Percentiles rank a stretch among this genome's conserved stretches.
Conservation (phyloP, 2,329 filamentous ascomycete species). For the Lecanosticta acicola region DNA sequence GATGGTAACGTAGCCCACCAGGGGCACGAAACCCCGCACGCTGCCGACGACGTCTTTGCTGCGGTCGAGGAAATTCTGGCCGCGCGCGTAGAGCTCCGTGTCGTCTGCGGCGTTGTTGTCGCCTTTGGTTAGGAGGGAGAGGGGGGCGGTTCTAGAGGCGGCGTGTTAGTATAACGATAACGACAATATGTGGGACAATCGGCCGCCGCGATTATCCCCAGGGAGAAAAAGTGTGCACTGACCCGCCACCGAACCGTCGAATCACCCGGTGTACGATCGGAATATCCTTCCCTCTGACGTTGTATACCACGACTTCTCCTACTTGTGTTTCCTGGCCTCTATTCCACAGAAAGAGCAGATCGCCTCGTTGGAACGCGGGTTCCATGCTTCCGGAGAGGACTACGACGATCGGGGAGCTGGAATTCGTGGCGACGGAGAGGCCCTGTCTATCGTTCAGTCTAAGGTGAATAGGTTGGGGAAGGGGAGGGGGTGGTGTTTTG, state of each 20-base stretch:
- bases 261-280: slow-evolving; percentile 94
- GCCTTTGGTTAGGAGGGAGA: slow-evolving; percentile 84
- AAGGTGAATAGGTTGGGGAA: no score
- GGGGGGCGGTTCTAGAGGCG: slow-evolving; percentile 45
- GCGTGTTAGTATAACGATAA: no score
- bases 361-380: slow-evolving; percentile 72
- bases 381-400: slow-evolving; percentile 83
- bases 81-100: slow-evolving; percentile 79
- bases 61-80: slow-evolving; percentile 80
- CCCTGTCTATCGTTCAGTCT: no score
- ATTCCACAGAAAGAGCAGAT: slow-evolving; percentile 73
- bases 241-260: slow-evolving; percentile 59
- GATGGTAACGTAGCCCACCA: slow-evolving; percentile 96
- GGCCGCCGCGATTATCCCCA: not conserved
- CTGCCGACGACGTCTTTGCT: slow-evolving; percentile 82
- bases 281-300: slow-evolving; percentile 88
- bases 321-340: slow-evolving; percentile 58
- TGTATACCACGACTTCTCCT: slow-evolving; percentile 72
- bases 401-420: slow-evolving; percentile 65
- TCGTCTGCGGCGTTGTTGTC: slow-evolving; percentile 96
- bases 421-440: slow-evolving; percentile 69
- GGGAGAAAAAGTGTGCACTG: slow-evolving; percentile 28
- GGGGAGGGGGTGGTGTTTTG: not conserved
- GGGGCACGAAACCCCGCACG: slow-evolving; percentile 85
- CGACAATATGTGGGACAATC: no score